Evolutionary conservation across 495 filamentous ascomycete genomes (phyloP).

Genomic region (Pyronema domesticum): DNA sequence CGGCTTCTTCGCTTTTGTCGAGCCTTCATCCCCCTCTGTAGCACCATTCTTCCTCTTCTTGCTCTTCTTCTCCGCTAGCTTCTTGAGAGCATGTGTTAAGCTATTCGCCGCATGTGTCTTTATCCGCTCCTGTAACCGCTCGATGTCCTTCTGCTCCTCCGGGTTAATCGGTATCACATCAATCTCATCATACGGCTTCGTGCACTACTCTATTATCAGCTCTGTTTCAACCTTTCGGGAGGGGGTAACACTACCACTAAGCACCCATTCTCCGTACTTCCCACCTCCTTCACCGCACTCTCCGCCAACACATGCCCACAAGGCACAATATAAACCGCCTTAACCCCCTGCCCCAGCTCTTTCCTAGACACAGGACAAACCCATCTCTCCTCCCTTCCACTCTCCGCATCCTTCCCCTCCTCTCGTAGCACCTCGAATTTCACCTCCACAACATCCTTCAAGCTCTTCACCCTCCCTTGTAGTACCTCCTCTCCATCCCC

Average conservation of each 20-base stretch:
- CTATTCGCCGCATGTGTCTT: constrained; percentile 48
- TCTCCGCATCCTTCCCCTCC: constrained; percentile 20
- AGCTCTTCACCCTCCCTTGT: constrained; percentile 52
- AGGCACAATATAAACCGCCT: constrained; percentile 76
- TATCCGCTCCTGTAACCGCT: constrained; percentile 44
- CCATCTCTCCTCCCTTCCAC: constrained; percentile 36
- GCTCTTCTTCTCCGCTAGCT: constrained; percentile 39
- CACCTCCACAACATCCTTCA: constrained; percentile 80
- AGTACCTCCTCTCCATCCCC: constrained; percentile 49
- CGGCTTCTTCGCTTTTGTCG: constrained; percentile 3
- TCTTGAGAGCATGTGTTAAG: constrained; percentile 78
- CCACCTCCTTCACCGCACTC: constrained; percentile 62
- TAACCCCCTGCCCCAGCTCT: constrained; percentile 59
- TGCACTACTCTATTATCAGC: constrained; percentile 42
- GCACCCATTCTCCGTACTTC: constrained; percentile 20
- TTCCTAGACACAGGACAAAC: constrained; percentile 81
- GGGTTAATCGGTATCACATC: constrained; percentile 74
- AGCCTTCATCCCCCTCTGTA: constrained; percentile 19
- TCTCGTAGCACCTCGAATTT: constrained; percentile 46
- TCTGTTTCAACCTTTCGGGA: constrained; percentile 23
- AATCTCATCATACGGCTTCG: constrained; percentile 50
- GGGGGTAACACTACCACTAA: not conserved
- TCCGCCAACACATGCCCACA: constrained; percentile 92
- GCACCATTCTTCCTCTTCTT: constrained; percentile 29
- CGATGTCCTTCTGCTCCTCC: constrained; percentile 48